phyloP scores from a whole-genome alignment of 805 yeast species.

The Candida maris region DNA sequence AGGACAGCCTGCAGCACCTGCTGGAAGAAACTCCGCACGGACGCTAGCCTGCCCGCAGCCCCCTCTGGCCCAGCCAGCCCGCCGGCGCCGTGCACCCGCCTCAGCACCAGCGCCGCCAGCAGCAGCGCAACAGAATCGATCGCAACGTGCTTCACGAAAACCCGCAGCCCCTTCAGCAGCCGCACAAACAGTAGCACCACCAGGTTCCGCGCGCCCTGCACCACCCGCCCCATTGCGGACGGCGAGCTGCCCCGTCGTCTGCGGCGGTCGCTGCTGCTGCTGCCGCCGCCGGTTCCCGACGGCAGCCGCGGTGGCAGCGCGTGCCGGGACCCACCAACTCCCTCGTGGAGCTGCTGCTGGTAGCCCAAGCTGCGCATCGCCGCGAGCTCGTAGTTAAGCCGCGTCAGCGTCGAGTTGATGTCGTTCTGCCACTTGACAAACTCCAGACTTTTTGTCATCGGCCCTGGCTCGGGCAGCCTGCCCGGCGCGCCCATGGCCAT shows the following conservation, averaged over 20 bases:
- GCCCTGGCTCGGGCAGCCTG: slow-evolving; percentile 12
- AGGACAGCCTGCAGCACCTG: background rate
- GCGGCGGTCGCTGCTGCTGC: background rate
- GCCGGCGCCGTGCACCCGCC: slow-evolving; percentile 6
- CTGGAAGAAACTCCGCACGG: background rate
- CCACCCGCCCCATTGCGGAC: slow-evolving; percentile 1
- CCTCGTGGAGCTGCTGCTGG: slow-evolving; percentile 12
- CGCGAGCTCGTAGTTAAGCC: slow-evolving; percentile 40
- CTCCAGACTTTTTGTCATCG: slow-evolving; percentile 31
- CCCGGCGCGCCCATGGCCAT: slow-evolving; percentile 12
- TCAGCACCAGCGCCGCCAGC: slow-evolving; percentile 14
- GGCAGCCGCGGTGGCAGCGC: background rate
- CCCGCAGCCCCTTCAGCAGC: slow-evolving; percentile 9
- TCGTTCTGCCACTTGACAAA: slow-evolving; percentile 53
- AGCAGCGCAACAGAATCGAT: slow-evolving; percentile 21
- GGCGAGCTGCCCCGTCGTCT: background rate
- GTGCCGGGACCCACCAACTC: background rate
- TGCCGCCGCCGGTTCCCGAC: slow-evolving; percentile 1
- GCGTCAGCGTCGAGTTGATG: slow-evolving; percentile 43
- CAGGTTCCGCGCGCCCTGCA: slow-evolving; percentile 8
- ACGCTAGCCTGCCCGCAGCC: background rate
- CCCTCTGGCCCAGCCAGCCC: background rate
- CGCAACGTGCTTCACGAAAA: slow-evolving; percentile 18
- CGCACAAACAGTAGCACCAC: slow-evolving; percentile 6
- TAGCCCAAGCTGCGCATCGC: slow-evolving; percentile 16